These are phyloP conservation scores for Cercospora zeina DNA, from an alignment of 2,329 filamentous ascomycete species.

Conservation along the genomic window DNA sequence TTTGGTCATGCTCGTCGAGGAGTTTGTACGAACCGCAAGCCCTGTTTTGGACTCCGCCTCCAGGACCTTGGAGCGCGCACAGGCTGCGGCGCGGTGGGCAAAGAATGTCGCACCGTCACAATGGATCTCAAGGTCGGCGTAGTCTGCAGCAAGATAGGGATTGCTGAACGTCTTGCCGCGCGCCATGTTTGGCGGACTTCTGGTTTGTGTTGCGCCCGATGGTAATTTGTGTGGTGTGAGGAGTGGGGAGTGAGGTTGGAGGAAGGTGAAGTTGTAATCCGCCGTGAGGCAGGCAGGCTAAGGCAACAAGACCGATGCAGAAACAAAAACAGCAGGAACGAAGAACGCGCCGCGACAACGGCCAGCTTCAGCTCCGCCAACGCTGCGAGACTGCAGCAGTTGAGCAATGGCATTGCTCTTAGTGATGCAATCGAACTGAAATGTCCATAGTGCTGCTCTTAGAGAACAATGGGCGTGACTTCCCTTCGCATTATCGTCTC, in stretches of 20 bases:
- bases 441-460: no score
- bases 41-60: constrained; percentile 16
- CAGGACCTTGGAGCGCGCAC: constrained; percentile 20
- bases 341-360: not conserved
- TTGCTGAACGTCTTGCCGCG: constrained; percentile 1
- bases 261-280: not conserved
- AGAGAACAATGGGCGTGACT: no score
- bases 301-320: not conserved
- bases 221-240: not conserved
- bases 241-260: not conserved
- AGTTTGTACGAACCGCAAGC: constrained; percentile 4
- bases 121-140: constrained; percentile 26
- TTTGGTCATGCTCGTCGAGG: not conserved
- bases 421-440: not conserved
- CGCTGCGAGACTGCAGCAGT: not conserved
- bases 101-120: constrained; percentile 20
- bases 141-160: constrained; percentile 11
- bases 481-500: no score
- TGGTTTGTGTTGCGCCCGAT: not conserved
- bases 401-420: not conserved
- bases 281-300: not conserved
- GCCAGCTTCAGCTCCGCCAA: not conserved
- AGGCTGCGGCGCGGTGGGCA: constrained; percentile 25
- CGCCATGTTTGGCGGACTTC: not conserved
- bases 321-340: not conserved